Evolutionary conservation across 495 filamentous ascomycete genomes (phyloP).

Genomic region (Lasiosphaeria hispida): DNA sequence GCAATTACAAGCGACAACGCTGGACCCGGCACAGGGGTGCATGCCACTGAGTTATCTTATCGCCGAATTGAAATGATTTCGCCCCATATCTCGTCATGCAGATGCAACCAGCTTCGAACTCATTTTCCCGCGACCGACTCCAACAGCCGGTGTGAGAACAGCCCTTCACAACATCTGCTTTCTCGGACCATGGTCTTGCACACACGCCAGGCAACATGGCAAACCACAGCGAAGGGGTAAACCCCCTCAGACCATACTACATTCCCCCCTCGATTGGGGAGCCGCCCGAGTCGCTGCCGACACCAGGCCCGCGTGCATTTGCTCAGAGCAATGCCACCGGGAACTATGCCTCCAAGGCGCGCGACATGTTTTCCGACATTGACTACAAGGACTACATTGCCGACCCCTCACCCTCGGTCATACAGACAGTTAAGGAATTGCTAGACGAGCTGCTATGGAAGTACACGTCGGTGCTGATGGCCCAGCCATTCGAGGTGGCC

Average conservation of each 20-base stretch:
- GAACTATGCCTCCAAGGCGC: constrained; percentile 69
- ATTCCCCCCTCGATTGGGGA: constrained; percentile 76
- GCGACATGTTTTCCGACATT: constrained; percentile 79
- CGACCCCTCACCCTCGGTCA: constrained; percentile 69
- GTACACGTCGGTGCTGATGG: constrained; percentile 76
- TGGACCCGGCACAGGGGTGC: background rate
- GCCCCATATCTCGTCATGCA: constrained; percentile 19
- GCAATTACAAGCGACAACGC: constrained; percentile 16
- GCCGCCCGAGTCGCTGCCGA: constrained; percentile 34
- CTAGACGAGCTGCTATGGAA: constrained; percentile 81
- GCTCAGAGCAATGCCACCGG: constrained; percentile 48
- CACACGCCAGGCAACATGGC: constrained; percentile 36
- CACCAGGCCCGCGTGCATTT: constrained; percentile 46
- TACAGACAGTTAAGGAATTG: constrained; percentile 67
- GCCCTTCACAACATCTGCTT: background rate
- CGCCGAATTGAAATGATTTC: constrained; percentile 20
- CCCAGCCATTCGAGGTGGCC: constrained; percentile 96
- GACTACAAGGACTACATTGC: constrained; percentile 86
- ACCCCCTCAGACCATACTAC: constrained; percentile 94
- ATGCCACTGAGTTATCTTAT: constrained; percentile 13
- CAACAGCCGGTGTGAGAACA: constrained; percentile 7
- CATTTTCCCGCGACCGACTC: constrained; percentile 14
- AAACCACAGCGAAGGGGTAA: constrained; percentile 58
- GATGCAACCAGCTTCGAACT: constrained; percentile 15
- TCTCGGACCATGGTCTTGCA: constrained; percentile 17